Percentiles rank a stretch among this genome's conserved stretches.
These are phyloP conservation scores for Ajuga chamaepitys DNA, from an alignment of 257 asterid species.

Conservation along the genomic window DNA sequence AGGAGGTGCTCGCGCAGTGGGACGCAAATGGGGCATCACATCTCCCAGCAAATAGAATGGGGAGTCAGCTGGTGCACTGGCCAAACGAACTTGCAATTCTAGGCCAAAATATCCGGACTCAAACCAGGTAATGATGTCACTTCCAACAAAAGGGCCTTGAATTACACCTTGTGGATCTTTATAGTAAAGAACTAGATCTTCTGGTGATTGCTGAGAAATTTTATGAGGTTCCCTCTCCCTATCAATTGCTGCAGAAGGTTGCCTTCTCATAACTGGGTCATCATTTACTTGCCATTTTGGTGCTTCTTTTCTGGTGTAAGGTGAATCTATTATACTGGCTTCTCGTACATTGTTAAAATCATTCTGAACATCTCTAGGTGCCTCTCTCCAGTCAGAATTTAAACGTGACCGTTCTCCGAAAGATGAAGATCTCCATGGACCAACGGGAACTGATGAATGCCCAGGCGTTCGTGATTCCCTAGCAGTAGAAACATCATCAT, in stretches of 20 bases:
- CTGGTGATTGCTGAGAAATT: conserved; percentile 59
- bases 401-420: conserved; percentile 45
- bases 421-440: conserved; percentile 71
- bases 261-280: conserved; percentile 49
- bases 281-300: conserved; percentile 48
- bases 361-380: conserved; percentile 36
- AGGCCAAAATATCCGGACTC: conserved; percentile 97
- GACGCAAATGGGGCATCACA: conserved; percentile 94
- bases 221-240: conserved; percentile 48
- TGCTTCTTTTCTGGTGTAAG: no score
- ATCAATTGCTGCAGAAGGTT: conserved; percentile 46
- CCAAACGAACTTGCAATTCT: conserved; percentile 83
- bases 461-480: conserved; percentile 12
- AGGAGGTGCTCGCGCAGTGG: conserved; percentile 95
- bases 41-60: conserved; percentile 84
- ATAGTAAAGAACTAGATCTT: conserved; percentile 69
- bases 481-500: conserved; percentile 6
- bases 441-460: no score
- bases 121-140: conserved; percentile 92
- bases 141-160: conserved; percentile 97
- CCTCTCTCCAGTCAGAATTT: conserved; percentile 46
- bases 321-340: conserved; percentile 24
- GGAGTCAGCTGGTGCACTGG: conserved; percentile 56
- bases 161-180: conserved; percentile 89
- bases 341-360: conserved; percentile 43